Conservation (phyloP, 1,139 yeast species). For the Magnusiomyces fungicola region DNA sequence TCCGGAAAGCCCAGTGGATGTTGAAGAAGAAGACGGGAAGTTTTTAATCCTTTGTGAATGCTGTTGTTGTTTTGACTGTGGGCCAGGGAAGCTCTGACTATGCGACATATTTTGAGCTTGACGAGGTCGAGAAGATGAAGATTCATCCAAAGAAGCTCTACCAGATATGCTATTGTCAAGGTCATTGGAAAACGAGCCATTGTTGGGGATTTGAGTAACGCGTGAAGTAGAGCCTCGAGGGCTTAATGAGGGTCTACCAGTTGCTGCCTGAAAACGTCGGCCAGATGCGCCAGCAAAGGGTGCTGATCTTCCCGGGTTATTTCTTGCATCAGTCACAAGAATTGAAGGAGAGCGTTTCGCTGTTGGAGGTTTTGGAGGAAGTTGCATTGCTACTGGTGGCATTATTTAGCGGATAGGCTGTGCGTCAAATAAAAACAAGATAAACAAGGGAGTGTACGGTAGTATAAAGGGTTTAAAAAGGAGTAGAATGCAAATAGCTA, state of each 20-base stretch:
- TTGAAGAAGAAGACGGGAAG: too few relatives aligned
- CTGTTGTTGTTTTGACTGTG: too few relatives aligned
- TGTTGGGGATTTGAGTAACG: too few relatives aligned
- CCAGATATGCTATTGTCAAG: neutral
- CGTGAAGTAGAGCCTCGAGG: neutral
- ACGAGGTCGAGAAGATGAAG: slow-evolving; percentile 6
- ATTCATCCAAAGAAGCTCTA: neutral
- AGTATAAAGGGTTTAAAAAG: too few relatives aligned
- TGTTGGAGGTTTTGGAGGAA: slow-evolving; percentile 42
- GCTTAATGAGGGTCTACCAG: neutral
- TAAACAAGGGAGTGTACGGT: too few relatives aligned
- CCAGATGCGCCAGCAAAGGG: slow-evolving; percentile 52
- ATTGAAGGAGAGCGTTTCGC: slow-evolving; percentile 93
- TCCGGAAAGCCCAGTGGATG: too few relatives aligned
- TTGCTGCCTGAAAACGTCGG: slow-evolving; percentile 2
- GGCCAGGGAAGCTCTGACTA: too few relatives aligned
- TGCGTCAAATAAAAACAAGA: too few relatives aligned
- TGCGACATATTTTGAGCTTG: slow-evolving; percentile 14
- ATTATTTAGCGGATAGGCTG: too few relatives aligned
- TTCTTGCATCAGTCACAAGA: slow-evolving; percentile 81
- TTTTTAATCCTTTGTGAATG: too few relatives aligned
- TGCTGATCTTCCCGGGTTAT: slow-evolving; percentile 57
- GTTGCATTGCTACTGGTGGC: neutral
- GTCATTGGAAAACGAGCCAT: too few relatives aligned
- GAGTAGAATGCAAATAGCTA: too few relatives aligned